Evolutionary conservation across 805 yeast genomes (phyloP), one percentile per base, ranked within the genome.

Genomic region (Cyberlindnera japonica): DNA sequence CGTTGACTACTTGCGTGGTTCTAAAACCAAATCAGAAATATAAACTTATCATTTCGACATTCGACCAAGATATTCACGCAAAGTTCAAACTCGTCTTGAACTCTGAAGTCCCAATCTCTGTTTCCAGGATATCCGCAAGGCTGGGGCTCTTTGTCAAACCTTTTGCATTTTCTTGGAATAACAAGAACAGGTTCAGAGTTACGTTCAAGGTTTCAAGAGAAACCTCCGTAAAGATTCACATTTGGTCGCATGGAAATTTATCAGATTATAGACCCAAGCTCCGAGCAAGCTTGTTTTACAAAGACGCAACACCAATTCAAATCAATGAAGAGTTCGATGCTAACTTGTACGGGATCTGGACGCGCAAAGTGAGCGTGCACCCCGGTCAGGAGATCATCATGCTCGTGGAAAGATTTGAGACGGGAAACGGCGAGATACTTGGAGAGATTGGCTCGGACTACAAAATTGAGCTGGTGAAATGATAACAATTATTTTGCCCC

Each of bases 331-430:
- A 53, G n/a, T 74, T 75, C 69, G 61, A 60, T 40, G 69, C 68
- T 41, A 58, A 63, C 17, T 45, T 71, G 7, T 69, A 68, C 51
- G 80, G 80, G 0, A 53, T 69, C 4, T 73, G 67, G 59, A 9
- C 52, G 5, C 33, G 40, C 2, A 22, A 41, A n/a, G 24, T 48
- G 1, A 12, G 5, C 1, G 38, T 55, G 2, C 19, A 17, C 3
- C 32, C 63, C 4, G 52, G 53, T 0, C 43, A 40, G 2, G 68
- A 63, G 0, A 47, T 71, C 40, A 58, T 71, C 4, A 43, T 74
- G 8, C 51, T 74, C 17, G 55, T 72, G n/a, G 80, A 74, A 47
- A 50, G 80, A 28, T 70, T 74, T 42, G 80, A 74, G 44, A 49
- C 55, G 6, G 80, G 80, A 0, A 37, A 46, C 5, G 79, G 75